Conservation (phyloP, 2,329 filamentous ascomycete species). For the Penicillium corylophilum region DNA sequence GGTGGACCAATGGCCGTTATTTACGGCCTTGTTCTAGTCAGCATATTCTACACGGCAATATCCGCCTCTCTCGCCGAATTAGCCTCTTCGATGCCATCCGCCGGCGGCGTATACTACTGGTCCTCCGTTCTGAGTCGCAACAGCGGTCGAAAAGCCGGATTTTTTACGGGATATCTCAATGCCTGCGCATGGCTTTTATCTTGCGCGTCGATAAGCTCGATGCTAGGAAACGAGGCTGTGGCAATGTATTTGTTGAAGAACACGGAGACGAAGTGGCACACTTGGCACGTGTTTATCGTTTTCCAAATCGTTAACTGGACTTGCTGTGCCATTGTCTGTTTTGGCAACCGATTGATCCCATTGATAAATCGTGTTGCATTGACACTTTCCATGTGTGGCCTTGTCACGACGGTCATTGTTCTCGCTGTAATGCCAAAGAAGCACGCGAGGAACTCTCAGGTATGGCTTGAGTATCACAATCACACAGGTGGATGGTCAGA, state of each 20-base stretch:
- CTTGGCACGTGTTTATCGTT: slow-evolving; percentile 34
- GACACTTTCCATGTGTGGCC: slow-evolving; percentile 51
- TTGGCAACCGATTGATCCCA: slow-evolving; percentile 51
- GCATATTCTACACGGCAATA: slow-evolving; percentile 54
- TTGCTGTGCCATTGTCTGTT: slow-evolving; percentile 50
- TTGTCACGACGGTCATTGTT: slow-evolving; percentile 51
- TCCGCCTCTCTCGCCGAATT: slow-evolving; percentile 57
- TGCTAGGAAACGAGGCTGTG: slow-evolving; percentile 33
- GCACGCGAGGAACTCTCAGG: slow-evolving; percentile 26
- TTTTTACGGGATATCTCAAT: slow-evolving; percentile 40
- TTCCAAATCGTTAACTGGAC: slow-evolving; percentile 53
- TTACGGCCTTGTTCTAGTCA: slow-evolving; percentile 54
- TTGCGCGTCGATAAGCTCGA: slow-evolving; percentile 32
- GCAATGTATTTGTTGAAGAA: slow-evolving; percentile 32
- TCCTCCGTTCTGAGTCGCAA: slow-evolving; percentile 52
- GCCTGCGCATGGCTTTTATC: slow-evolving; percentile 35
- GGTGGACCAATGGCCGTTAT: slow-evolving; percentile 60
- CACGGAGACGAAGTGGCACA: slow-evolving; percentile 22
- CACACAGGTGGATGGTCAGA: slow-evolving; percentile 33
- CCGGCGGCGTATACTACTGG: slow-evolving; percentile 57
- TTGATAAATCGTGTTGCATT: slow-evolving; percentile 56
- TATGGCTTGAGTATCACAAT: slow-evolving; percentile 32
- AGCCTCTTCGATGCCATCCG: slow-evolving; percentile 57
- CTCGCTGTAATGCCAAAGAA: slow-evolving; percentile 48
- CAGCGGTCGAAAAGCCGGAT: slow-evolving; percentile 47